Evolutionary conservation across 257 asterid species (phyloP).

Genomic region (Handroanthus guayacan): DNA sequence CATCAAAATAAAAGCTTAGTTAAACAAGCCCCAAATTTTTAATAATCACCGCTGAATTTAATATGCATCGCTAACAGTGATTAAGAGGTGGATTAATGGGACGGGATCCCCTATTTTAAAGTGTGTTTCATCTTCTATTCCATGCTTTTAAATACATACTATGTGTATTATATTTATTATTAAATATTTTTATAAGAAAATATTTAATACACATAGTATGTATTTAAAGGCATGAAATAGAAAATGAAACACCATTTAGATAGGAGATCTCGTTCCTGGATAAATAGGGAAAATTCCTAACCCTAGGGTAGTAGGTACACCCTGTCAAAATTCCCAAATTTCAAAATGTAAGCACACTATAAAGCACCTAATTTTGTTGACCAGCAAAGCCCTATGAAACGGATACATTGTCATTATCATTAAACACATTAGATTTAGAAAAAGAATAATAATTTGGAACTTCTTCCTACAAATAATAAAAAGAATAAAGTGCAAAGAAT

Average conservation of each 20-base stretch:
- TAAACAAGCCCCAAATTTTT: neutral
- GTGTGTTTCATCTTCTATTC: too few species aligned
- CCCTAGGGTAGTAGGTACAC: constrained; percentile 27
- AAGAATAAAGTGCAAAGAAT: too few species aligned
- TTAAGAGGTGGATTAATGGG: constrained; percentile 6
- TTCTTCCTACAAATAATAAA: neutral
- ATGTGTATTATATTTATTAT: too few species aligned
- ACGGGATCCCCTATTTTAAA: too few species aligned
- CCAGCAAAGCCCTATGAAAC: constrained; percentile 9
- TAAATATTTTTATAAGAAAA: too few species aligned
- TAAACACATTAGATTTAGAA: neutral
- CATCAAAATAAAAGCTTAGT: neutral
- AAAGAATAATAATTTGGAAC: too few species aligned
- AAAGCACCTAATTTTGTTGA: constrained; percentile 34
- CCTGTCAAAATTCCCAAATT: constrained; percentile 33
- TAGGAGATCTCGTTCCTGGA: too few species aligned
- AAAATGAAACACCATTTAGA: too few species aligned
- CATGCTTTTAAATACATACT: too few species aligned
- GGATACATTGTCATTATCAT: constrained; percentile 20
- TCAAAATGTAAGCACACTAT: constrained; percentile 12
- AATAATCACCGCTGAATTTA: constrained; percentile 5
- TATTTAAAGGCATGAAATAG: too few species aligned
- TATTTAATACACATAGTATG: too few species aligned
- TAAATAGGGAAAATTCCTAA: neutral
- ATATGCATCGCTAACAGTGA: constrained; percentile 14